Conservation (phyloP, 2,329 filamentous ascomycete species). For the Fusarium sp. region DNA sequence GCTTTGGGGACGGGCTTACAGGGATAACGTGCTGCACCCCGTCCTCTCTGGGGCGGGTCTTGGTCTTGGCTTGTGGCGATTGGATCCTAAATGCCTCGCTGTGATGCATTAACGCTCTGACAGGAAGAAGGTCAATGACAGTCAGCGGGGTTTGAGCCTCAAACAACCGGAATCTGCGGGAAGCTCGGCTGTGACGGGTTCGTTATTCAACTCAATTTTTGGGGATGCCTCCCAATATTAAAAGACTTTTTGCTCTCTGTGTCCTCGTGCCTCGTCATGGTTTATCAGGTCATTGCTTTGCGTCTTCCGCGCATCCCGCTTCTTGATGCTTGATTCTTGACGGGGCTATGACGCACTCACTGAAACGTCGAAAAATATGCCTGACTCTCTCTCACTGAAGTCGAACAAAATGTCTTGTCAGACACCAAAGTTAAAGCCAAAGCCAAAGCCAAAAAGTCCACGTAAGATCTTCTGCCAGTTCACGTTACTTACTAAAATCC, state of each 20-base stretch:
- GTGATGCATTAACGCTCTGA: slow-evolving; percentile 22
- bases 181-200: slow-evolving; percentile 38
- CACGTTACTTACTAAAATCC: slow-evolving; percentile 15
- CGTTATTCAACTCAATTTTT: not conserved
- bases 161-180: slow-evolving; percentile 39
- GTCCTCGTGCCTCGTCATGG: slow-evolving; percentile 13
- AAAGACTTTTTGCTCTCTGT: not conserved
- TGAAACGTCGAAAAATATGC: slow-evolving; percentile 25
- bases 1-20: slow-evolving; percentile 7
- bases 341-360: slow-evolving; percentile 40
- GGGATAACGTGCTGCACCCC: slow-evolving; percentile 35
- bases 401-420: slow-evolving; percentile 3
- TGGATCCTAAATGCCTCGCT: slow-evolving; percentile 39
- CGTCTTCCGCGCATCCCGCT: slow-evolving; percentile 34
- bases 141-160: slow-evolving; percentile 38
- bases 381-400: slow-evolving; percentile 4
- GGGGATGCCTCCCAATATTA: not conserved
- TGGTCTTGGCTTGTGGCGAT: slow-evolving; percentile 42
- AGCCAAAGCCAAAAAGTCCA: slow-evolving; percentile 8
- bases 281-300: slow-evolving; percentile 13
- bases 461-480: slow-evolving; percentile 24
- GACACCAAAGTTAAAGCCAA: slow-evolving; percentile 2
- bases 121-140: not conserved
- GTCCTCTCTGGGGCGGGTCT: slow-evolving; percentile 30
- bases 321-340: slow-evolving; percentile 23